phyloP scores from a whole-genome alignment of 2,329 filamentous ascomycete genomes.

The Scedosporium dehoogii region DNA sequence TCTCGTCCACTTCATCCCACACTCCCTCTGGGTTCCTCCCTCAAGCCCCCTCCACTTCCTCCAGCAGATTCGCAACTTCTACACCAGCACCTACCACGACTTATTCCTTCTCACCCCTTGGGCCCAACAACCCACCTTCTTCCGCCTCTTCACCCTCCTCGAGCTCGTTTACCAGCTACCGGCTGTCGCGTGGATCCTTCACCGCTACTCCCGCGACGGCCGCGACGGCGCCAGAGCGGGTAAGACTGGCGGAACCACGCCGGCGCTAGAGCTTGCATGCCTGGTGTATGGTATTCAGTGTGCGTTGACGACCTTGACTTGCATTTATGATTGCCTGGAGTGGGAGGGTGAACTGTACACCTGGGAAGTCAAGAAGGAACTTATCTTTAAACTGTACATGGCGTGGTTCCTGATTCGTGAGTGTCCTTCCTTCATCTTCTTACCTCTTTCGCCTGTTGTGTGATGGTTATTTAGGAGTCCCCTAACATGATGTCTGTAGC shows the following conservation, averaged over 20 bases:
- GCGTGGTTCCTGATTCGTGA: conserved; percentile 44
- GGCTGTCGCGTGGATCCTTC: conserved; percentile 36
- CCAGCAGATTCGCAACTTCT: conserved; percentile 32
- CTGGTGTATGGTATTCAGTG: conserved; percentile 42
- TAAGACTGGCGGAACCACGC: conserved; percentile 5
- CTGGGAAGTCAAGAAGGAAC: conserved; percentile 30
- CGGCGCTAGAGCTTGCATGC: conserved; percentile 35
- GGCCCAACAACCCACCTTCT: conserved; percentile 33
- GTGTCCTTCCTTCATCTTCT: conserved; percentile 16
- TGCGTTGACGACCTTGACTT: conserved; percentile 39
- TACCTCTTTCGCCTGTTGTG: neutral
- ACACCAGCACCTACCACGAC: conserved; percentile 39
- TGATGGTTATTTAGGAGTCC: neutral
- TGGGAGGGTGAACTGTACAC: conserved; percentile 38
- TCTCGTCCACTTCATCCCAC: conserved; percentile 42
- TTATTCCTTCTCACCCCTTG: conserved; percentile 36
- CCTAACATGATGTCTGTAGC: conserved; percentile 24
- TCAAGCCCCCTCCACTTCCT: conserved; percentile 38
- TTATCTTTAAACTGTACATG: conserved; percentile 39
- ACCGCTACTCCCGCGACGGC: conserved; percentile 21
- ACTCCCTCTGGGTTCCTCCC: conserved; percentile 29
- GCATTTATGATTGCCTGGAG: conserved; percentile 37
- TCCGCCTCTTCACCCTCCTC: conserved; percentile 37
- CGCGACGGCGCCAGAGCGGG: conserved; percentile 23
- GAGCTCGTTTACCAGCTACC: conserved; percentile 43